phyloP scores from a whole-genome alignment of 225 moss, liverwort and hornwort species.

The Pleurozium schreberi region DNA sequence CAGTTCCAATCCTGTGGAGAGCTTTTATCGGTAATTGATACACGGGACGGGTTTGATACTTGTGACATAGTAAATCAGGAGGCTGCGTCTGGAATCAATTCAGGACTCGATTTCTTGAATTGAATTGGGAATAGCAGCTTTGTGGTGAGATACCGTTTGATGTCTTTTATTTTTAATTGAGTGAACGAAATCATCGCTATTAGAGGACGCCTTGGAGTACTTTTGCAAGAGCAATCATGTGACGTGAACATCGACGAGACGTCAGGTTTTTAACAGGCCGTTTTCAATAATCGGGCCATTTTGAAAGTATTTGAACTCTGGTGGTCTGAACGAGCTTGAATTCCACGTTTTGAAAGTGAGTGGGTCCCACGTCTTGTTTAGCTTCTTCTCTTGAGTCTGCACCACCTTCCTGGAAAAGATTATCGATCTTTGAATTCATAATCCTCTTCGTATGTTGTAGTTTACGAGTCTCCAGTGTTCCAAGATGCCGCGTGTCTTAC shows the following conservation, averaged over 20 bases:
- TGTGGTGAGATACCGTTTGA: not conserved
- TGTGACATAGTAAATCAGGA: not conserved
- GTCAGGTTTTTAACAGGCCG: slow-evolving; percentile 1
- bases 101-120: not conserved
- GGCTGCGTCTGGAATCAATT: not conserved
- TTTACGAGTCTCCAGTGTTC: not conserved
- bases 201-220: not conserved
- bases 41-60: not conserved
- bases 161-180: not conserved
- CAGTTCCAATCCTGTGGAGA: not conserved
- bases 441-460: not conserved
- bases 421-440: slow-evolving; percentile 8
- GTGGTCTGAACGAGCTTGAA: not conserved
- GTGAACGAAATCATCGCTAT: not conserved
- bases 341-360: not conserved
- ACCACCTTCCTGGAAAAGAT: slow-evolving; percentile 6
- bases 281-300: not conserved
- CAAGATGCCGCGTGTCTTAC: slow-evolving; percentile 1
- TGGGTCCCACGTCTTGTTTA: slow-evolving; percentile 14
- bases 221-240: not conserved
- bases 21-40: not conserved
- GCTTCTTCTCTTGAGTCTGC: not conserved
- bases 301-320: not conserved
- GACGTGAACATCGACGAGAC: slow-evolving; percentile 3
- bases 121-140: not conserved